Evolutionary conservation across 2,329 filamentous ascomycete species (phyloP).

Genomic region (Ophiostoma sp.): DNA sequence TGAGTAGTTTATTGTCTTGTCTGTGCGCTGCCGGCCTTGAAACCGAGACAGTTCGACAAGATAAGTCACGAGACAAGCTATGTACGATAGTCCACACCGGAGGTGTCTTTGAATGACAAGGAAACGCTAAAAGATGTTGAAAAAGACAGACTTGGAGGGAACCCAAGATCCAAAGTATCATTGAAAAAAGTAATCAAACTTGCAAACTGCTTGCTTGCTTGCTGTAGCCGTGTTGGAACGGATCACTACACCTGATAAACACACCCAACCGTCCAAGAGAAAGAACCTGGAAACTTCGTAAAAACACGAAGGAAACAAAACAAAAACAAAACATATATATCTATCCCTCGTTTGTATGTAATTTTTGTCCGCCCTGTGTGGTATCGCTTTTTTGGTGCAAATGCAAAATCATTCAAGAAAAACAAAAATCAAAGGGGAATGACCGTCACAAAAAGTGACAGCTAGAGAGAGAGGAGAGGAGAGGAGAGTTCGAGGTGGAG

Average conservation of each 20-base stretch:
- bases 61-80: not conserved
- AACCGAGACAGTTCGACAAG: conserved; percentile 2
- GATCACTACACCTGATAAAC: conserved; percentile 2
- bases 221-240: conserved; percentile 16
- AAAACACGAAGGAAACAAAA: not conserved
- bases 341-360: conserved; percentile 13
- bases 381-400: conserved; percentile 22
- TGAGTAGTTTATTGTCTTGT: not conserved
- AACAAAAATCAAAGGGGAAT: not conserved
- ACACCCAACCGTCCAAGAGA: not conserved
- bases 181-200: not conserved
- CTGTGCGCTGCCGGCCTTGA: not conserved
- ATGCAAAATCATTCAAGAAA: conserved; percentile 15
- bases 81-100: not conserved
- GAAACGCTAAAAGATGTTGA: not conserved
- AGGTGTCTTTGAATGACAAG: not conserved
- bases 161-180: not conserved
- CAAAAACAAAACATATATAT: not conserved
- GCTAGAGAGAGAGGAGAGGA: not conserved
- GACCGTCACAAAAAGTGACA: no score
- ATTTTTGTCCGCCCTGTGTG: not conserved
- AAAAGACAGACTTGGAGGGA: not conserved
- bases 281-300: not conserved
- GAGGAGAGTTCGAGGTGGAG: not conserved
- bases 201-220: not conserved